Evolutionary conservation across 805 yeast genomes (phyloP), one percentile per base, ranked within the genome.

Genomic region (Vanderwaltozyma tropicalis): DNA sequence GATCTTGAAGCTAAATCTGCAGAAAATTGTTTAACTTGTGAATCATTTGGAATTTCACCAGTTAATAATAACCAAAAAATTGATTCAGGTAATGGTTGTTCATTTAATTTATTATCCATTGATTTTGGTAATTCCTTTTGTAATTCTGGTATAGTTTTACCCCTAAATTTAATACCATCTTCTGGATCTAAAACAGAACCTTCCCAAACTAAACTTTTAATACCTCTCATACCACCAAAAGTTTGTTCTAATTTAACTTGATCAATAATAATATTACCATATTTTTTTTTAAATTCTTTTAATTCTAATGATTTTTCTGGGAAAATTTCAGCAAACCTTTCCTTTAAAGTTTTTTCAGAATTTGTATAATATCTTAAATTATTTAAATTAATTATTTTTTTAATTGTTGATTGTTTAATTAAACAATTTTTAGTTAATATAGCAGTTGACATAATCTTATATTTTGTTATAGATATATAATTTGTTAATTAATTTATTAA

Each of bases 241-340:
- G 87, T 88, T 67, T 81, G 89, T 61, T 78, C 85, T 44, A 82
- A 67, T 41, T 69, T 62, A 46, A 80, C 80, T 63, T 81, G 85
- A 48, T 86, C 89, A 47, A 82, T 78, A 36, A 66, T 69, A 35
- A 68, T 63, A 41, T 78, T 73, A 55, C 97, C 98, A 65, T 89
- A 75, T 57, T 87, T 94, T 64, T 84, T 73, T 68, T 89, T 87
- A 64, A 89, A 78, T 55, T 78, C 61, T 50, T 67, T 61, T 66
- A 92, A 80, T 70, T 87, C 85, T 64, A 86, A 96, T 52, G 82
- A 82, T 71, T 84, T 84, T 57, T 75, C 87, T 49, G 97, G 97
- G 62, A 88, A 76, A 49, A 85, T 71, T 60, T 85, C 94, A 40
- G 87, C 94, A 61, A 92, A 88, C 62, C 94, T 80, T 67, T 92